phyloP scores from a whole-genome alignment of 345 rosid species.

The Raphanus raphanistrum region DNA sequence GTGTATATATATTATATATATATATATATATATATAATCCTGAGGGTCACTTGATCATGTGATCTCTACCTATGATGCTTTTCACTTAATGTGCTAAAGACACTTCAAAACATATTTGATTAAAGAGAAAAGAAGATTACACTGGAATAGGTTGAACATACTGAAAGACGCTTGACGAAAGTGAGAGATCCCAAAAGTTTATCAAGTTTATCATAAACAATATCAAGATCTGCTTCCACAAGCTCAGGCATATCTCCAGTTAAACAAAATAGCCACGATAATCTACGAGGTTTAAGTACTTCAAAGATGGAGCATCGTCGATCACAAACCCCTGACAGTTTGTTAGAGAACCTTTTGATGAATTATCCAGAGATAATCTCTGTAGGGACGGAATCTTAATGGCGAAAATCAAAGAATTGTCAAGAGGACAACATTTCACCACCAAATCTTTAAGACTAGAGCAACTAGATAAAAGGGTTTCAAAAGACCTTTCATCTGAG shows the following conservation, averaged over 20 bases:
- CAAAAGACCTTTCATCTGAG: constrained; percentile 5
- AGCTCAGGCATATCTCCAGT: constrained; percentile 8
- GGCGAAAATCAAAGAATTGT: neutral
- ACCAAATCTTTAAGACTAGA: constrained; percentile 10
- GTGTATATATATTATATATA: no score
- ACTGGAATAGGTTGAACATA: neutral
- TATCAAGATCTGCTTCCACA: neutral
- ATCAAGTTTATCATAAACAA: neutral
- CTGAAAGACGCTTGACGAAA: neutral
- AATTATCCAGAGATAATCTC: neutral
- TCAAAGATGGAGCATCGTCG: neutral
- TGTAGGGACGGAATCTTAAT: neutral
- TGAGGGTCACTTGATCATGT: no score
- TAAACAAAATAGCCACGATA: neutral
- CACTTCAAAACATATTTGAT: no score
- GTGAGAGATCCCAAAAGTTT: neutral
- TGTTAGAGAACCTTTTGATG: neutral
- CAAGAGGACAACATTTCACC: neutral
- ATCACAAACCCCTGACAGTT: neutral
- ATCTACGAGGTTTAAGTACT: neutral
- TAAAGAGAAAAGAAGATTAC: neutral
- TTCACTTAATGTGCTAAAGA: no score
- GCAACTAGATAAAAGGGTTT: neutral
- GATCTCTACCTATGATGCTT: no score
- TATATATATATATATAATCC: no score